Evolutionary conservation across 345 rosid species (phyloP).

Genomic region (Psidium guajava): DNA sequence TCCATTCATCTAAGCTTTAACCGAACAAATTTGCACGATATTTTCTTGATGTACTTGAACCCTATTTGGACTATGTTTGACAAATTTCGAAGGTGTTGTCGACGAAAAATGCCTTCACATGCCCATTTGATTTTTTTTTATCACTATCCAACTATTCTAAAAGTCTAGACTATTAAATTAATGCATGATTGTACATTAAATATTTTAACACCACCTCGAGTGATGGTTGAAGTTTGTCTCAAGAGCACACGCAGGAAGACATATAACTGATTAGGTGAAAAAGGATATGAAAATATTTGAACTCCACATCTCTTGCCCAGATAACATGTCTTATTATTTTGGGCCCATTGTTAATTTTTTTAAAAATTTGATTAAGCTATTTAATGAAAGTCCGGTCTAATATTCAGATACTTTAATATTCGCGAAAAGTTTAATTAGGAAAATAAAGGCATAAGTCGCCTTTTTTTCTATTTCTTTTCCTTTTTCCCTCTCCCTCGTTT

Average conservation of each 20-base stretch:
- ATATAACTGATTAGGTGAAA: neutral
- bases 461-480: neutral
- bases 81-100: neutral
- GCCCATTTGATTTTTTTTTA: neutral
- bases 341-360: neutral
- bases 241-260: neutral
- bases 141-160: neutral
- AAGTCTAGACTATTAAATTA: rapidly evolving
- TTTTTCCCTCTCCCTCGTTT: neutral
- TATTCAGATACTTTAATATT: neutral
- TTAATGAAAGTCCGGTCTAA: neutral
- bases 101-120: neutral
- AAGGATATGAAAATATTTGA: neutral
- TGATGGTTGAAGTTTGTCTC: neutral
- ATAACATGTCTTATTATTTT: neutral
- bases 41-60: neutral
- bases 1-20: neutral
- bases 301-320: neutral
- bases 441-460: neutral
- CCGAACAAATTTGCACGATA: neutral
- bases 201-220: neutral
- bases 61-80: neutral
- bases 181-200: neutral
- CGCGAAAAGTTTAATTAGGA: neutral
- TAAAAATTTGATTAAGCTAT: neutral